Evolutionary conservation across 768 basidiomycete genomes (phyloP).

Genomic region (Guyanaporus albipodus): DNA sequence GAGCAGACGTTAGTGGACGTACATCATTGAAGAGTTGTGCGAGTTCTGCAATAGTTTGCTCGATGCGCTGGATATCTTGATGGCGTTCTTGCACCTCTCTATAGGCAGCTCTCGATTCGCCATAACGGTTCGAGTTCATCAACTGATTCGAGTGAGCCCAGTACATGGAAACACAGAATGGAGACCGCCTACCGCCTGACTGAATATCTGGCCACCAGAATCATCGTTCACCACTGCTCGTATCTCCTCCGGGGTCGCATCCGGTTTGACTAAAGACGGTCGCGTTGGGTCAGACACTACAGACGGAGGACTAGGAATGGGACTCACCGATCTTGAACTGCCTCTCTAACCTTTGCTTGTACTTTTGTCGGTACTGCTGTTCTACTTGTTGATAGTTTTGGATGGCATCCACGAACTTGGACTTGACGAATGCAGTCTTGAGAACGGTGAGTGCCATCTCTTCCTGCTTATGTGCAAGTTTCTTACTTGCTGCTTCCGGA

Average conservation of each 20-base stretch:
- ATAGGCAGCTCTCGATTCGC: constrained; percentile 85
- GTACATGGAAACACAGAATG: background rate
- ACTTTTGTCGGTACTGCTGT: constrained; percentile 70
- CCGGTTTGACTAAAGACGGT: constrained; percentile 69
- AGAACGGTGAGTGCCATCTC: constrained; percentile 17
- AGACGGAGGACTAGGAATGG: background rate
- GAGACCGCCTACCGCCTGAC: constrained; percentile 63
- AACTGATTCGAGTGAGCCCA: constrained; percentile 45
- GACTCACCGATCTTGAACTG: constrained; percentile 80
- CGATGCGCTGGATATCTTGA: constrained; percentile 93
- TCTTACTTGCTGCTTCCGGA: constrained; percentile 73
- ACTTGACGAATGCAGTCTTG: constrained; percentile 60
- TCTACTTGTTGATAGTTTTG: constrained; percentile 84
- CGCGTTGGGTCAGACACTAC: background rate
- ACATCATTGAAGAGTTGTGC: constrained; percentile 97
- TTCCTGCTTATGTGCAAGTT: no score
- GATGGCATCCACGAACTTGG: constrained; percentile 80
- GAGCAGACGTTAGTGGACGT: constrained; percentile 22
- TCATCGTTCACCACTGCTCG: constrained; percentile 83
- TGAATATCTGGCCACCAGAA: constrained; percentile 81
- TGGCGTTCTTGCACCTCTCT: constrained; percentile 97
- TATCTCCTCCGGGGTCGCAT: constrained; percentile 88
- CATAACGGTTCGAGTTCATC: constrained; percentile 87
- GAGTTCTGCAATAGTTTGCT: constrained; percentile 86
- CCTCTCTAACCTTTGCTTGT: constrained; percentile 78